A percentile compares a stretch with the other conserved stretches of the same genome.
Conservation (phyloP, 2,329 filamentous ascomycete genomes). For the Microdochium bolleyi region DNA sequence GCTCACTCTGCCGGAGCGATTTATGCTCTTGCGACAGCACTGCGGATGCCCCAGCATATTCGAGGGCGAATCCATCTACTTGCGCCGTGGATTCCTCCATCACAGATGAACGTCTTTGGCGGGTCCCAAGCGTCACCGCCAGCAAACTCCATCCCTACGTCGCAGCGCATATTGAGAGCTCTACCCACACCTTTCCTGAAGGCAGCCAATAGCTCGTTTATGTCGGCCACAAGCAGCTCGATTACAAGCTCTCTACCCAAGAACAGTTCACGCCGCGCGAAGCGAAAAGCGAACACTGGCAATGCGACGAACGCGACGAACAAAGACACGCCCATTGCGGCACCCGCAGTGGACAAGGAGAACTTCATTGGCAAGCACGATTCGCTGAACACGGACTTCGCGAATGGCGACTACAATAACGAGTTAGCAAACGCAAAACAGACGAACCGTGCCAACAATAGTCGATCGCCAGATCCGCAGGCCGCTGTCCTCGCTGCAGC, state of each 20-base stretch:
- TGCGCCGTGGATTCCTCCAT: slow-evolving; percentile 95
- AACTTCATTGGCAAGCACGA: slow-evolving; percentile 17
- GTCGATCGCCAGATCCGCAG: slow-evolving; percentile 8
- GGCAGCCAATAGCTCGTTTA: slow-evolving; percentile 91
- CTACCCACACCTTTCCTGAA: slow-evolving; percentile 86
- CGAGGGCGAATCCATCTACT: slow-evolving; percentile 89
- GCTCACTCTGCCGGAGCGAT: slow-evolving; percentile 97
- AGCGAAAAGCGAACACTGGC: slow-evolving; percentile 39
- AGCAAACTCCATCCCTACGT: slow-evolving; percentile 79
- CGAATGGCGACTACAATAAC: slow-evolving; percentile 13
- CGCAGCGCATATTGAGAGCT: slow-evolving; percentile 82
- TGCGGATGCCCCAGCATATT: slow-evolving; percentile 94
- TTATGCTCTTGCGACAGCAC: slow-evolving; percentile 87
- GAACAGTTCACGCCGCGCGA: slow-evolving; percentile 45
- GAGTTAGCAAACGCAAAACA: slow-evolving; percentile 13
- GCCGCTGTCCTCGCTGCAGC: slow-evolving; percentile 38
- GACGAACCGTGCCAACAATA: slow-evolving; percentile 10
- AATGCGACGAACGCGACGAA: slow-evolving; percentile 25
- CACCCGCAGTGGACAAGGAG: slow-evolving; percentile 40
- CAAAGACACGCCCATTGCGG: slow-evolving; percentile 15
- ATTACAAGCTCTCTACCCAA: slow-evolving; percentile 73
- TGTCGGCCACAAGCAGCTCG: slow-evolving; percentile 82
- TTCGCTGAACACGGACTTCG: not conserved
- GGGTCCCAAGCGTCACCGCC: slow-evolving; percentile 68
- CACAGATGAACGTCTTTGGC: slow-evolving; percentile 76